A percentile compares a stretch with the other conserved stretches of the same genome.
phyloP scores from a whole-genome alignment of 306 rosid genomes.

The Senna tora region DNA sequence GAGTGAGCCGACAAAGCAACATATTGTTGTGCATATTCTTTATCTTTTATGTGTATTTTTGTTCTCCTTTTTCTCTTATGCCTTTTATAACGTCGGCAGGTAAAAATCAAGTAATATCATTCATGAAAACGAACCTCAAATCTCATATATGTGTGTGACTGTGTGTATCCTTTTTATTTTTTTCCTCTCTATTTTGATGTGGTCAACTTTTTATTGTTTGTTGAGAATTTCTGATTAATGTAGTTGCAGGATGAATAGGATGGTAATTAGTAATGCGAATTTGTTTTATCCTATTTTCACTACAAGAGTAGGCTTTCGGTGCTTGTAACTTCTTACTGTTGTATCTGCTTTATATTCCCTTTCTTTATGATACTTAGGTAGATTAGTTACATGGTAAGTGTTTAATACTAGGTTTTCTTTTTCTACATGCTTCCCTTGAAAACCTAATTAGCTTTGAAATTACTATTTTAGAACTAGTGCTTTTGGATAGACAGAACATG shows the following conservation, averaged over 20 bases:
- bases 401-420: background rate
- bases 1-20: background rate
- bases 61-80: conserved; percentile 5
- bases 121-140: background rate
- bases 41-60: background rate
- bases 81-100: background rate
- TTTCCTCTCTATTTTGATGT: background rate
- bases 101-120: background rate
- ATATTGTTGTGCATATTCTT: conserved; percentile 3
- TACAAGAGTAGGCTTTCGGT: background rate
- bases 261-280: background rate
- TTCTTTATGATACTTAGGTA: background rate
- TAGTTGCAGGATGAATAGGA: background rate
- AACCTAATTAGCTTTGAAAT: background rate
- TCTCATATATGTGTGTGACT: background rate
- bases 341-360: background rate
- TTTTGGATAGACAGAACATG: too few relatives aligned
- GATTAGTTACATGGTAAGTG: background rate
- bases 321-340: background rate
- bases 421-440: background rate
- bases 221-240: background rate
- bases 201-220: background rate
- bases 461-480: background rate
- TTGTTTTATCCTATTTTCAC: background rate
- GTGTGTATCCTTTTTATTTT: background rate